Evolutionary conservation across 1,284 basidiomycete species (phyloP).

Genomic region (Thelephora terrestris): DNA sequence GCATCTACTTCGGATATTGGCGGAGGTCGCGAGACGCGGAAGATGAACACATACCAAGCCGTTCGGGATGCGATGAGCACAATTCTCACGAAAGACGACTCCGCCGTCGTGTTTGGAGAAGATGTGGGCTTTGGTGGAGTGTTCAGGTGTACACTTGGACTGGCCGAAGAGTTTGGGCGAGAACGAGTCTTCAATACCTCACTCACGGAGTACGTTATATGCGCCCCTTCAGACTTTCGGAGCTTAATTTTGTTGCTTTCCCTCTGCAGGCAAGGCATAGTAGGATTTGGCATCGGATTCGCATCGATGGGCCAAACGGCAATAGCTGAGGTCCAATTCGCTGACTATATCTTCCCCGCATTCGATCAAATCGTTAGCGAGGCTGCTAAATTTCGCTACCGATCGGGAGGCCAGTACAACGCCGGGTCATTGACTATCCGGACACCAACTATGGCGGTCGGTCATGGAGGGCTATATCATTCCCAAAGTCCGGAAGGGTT

Average conservation of each 20-base stretch:
- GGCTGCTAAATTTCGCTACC: slow-evolving; percentile 88
- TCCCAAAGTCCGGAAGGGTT: slow-evolving; percentile 92
- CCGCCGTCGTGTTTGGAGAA: slow-evolving; percentile 85
- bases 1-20: slow-evolving; percentile 36
- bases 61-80: slow-evolving; percentile 84
- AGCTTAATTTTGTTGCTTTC: too few species aligned
- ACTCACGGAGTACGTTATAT: slow-evolving; percentile 48
- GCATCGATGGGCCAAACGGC: slow-evolving; percentile 92
- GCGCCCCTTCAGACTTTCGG: too few species aligned
- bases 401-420: slow-evolving; percentile 77
- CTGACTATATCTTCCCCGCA: slow-evolving; percentile 83
- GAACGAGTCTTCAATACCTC: slow-evolving; percentile 96
- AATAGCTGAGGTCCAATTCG: slow-evolving; percentile 89
- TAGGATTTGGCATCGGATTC: slow-evolving; percentile 88
- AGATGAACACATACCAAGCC: slow-evolving; percentile 88
- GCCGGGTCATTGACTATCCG: slow-evolving; percentile 84
- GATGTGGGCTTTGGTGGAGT: slow-evolving; percentile 93
- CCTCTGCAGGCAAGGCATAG: slow-evolving; percentile 64
- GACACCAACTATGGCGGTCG: slow-evolving; percentile 84
- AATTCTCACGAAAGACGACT: slow-evolving; percentile 77
- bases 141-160: slow-evolving; percentile 83
- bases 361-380: slow-evolving; percentile 97
- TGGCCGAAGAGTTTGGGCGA: slow-evolving; percentile 89
- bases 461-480: slow-evolving; percentile 90
- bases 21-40: slow-evolving; percentile 75